These are phyloP conservation scores for Podospora australis DNA, from an alignment of 495 filamentous ascomycete species.

Conservation along the genomic window DNA sequence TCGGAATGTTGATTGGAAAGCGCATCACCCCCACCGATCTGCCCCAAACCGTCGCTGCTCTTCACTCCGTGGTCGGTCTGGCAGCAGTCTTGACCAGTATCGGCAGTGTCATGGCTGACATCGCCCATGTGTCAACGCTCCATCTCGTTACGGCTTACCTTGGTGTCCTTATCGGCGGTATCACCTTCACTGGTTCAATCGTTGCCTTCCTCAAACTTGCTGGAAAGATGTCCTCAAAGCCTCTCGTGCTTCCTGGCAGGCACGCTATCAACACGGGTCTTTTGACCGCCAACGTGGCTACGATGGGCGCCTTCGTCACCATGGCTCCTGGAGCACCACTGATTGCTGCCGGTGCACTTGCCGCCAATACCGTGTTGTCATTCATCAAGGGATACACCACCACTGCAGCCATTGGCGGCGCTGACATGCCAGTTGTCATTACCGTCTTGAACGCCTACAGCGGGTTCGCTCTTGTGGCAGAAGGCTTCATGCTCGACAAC, in stretches of 20 bases:
- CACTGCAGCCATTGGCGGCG: conserved; percentile 76
- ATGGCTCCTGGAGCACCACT: conserved; percentile 66
- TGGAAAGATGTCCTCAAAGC: conserved; percentile 67
- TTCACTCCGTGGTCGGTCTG: conserved; percentile 77
- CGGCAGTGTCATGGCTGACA: conserved; percentile 67
- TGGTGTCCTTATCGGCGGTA: conserved; percentile 71
- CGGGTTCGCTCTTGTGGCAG: conserved; percentile 74
- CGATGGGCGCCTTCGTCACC: conserved; percentile 71
- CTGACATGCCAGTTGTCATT: conserved; percentile 82
- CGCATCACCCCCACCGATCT: conserved; percentile 75
- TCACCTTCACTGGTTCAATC: conserved; percentile 79
- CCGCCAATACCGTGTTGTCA: conserved; percentile 64
- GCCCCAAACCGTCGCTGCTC: conserved; percentile 72
- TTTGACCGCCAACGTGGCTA: conserved; percentile 63
- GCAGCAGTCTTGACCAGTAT: conserved; percentile 77
- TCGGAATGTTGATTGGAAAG: conserved; percentile 65
- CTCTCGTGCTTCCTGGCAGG: conserved; percentile 58
- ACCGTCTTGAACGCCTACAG: conserved; percentile 81
- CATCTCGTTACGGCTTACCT: conserved; percentile 75
- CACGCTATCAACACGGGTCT: conserved; percentile 66
- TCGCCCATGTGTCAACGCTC: conserved; percentile 59
- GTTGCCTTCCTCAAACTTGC: conserved; percentile 77
- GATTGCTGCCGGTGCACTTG: conserved; percentile 66
- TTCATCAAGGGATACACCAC: conserved; percentile 80
- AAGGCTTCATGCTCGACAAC: conserved; percentile 84